These are phyloP conservation scores for Odontarrhena argentea DNA, from an alignment of 345 rosid species.

Conservation along the genomic window DNA sequence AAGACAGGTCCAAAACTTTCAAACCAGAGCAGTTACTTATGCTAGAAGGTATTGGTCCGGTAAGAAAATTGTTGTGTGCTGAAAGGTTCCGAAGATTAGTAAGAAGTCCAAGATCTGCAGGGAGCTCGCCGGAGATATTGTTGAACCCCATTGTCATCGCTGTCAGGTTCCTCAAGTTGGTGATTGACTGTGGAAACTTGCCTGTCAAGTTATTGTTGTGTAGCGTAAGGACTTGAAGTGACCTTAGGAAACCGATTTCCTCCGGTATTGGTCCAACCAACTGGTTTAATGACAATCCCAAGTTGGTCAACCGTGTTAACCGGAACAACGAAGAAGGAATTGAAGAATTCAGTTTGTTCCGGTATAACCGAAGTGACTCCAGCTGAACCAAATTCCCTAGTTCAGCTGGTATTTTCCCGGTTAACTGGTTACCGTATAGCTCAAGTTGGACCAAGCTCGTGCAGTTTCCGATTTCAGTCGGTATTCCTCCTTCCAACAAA, in stretches of 20 bases:
- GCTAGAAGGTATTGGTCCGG: slow-evolving; percentile 74
- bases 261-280: slow-evolving; percentile 58
- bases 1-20: slow-evolving; percentile 42
- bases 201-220: slow-evolving; percentile 68
- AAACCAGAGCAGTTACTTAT: slow-evolving; percentile 71
- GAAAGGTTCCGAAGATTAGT: slow-evolving; percentile 65
- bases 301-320: slow-evolving; percentile 52
- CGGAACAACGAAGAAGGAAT: slow-evolving; percentile 65
- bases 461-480: slow-evolving; percentile 64
- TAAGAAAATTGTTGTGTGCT: slow-evolving; percentile 51
- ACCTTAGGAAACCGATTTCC: slow-evolving; percentile 58
- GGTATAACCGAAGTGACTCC: slow-evolving; percentile 48
- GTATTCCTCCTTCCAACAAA: slow-evolving; percentile 61
- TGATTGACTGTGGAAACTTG: slow-evolving; percentile 62
- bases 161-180: slow-evolving; percentile 65
- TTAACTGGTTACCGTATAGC: slow-evolving; percentile 54
- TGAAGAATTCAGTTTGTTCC: slow-evolving; percentile 64
- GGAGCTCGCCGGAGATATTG: slow-evolving; percentile 63
- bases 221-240: slow-evolving; percentile 61
- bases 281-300: slow-evolving; percentile 69
- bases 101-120: slow-evolving; percentile 62
- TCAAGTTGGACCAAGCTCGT: slow-evolving; percentile 55
- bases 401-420: slow-evolving; percentile 67
- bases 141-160: slow-evolving; percentile 61
- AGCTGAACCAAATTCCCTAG: slow-evolving; percentile 62